Percentiles rank a stretch among this genome's conserved stretches.
phyloP scores from a whole-genome alignment of 257 asterid species.

The Anisodus acutangulus region DNA sequence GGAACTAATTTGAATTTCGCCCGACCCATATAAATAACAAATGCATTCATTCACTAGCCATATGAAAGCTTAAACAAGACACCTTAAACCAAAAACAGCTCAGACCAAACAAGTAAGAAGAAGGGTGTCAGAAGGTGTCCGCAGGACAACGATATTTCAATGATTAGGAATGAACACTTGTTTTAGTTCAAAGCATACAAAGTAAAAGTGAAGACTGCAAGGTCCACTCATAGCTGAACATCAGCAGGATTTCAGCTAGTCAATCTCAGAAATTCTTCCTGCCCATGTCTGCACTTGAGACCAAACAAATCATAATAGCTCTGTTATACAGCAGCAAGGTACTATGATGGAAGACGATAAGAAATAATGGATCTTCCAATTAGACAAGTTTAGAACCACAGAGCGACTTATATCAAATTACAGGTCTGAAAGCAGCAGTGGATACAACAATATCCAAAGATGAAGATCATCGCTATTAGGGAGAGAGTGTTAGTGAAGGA shows the following conservation, averaged over 20 bases:
- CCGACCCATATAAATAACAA: background rate
- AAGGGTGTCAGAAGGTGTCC: constrained; percentile 15
- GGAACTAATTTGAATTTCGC: background rate
- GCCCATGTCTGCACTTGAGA: constrained; percentile 23
- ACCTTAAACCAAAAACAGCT: background rate
- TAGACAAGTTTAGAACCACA: constrained; percentile 15
- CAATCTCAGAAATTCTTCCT: constrained; percentile 25
- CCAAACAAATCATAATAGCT: constrained; percentile 10
- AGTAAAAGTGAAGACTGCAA: constrained; percentile 2
- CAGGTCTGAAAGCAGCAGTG: constrained; percentile 17
- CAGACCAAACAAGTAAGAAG: background rate
- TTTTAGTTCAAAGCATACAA: constrained; percentile 13
- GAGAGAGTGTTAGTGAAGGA: too few species aligned
- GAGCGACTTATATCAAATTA: constrained; percentile 6
- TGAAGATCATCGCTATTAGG: constrained; percentile 3
- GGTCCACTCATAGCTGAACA: background rate
- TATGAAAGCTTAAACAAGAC: background rate
- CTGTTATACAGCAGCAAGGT: background rate
- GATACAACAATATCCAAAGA: constrained; percentile 8
- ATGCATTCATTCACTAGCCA: background rate
- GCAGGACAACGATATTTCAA: background rate
- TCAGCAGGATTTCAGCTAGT: constrained; percentile 19
- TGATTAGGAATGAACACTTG: background rate
- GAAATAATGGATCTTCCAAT: background rate
- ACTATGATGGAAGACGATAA: background rate